Conservation (phyloP, 768 basidiomycete species). For the Infundibulicybe gibba region DNA sequence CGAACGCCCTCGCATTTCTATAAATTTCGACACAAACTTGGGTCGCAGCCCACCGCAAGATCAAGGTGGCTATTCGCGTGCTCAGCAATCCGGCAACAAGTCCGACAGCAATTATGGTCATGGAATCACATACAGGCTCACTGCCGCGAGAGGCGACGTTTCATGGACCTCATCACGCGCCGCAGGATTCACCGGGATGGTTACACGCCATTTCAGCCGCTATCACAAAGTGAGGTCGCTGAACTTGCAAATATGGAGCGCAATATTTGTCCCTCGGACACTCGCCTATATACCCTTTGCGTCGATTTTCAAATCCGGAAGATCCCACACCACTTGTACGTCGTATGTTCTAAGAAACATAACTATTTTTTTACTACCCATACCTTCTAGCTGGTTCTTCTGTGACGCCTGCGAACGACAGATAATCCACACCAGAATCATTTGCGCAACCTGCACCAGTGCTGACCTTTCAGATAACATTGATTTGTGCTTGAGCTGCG, state of each 20-base stretch:
- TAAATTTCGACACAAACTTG: constrained; percentile 22
- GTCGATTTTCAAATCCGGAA: constrained; percentile 28
- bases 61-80: constrained; percentile 32
- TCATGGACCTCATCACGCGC: constrained; percentile 25
- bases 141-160: constrained; percentile 24
- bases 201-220: constrained; percentile 25
- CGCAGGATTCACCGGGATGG: constrained; percentile 19
- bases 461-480: constrained; percentile 30
- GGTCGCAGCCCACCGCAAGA: constrained; percentile 20
- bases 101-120: constrained; percentile 26
- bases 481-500: constrained; percentile 26
- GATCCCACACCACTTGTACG: constrained; percentile 27
- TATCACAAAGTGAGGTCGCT: constrained; percentile 20
- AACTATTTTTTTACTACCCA: neutral
- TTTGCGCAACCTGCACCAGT: constrained; percentile 27
- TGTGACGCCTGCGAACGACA: constrained; percentile 28
- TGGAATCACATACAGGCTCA: constrained; percentile 25
- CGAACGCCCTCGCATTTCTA: constrained; percentile 24
- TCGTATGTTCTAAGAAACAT: neutral
- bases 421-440: constrained; percentile 26
- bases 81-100: constrained; percentile 22
- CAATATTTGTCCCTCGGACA: constrained; percentile 27
- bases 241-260: constrained; percentile 26
- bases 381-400: constrained; percentile 18
- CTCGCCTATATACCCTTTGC: constrained; percentile 29